phyloP scores from a whole-genome alignment of 176 grass and related monocot genomes.

The Stipa capillata region DNA sequence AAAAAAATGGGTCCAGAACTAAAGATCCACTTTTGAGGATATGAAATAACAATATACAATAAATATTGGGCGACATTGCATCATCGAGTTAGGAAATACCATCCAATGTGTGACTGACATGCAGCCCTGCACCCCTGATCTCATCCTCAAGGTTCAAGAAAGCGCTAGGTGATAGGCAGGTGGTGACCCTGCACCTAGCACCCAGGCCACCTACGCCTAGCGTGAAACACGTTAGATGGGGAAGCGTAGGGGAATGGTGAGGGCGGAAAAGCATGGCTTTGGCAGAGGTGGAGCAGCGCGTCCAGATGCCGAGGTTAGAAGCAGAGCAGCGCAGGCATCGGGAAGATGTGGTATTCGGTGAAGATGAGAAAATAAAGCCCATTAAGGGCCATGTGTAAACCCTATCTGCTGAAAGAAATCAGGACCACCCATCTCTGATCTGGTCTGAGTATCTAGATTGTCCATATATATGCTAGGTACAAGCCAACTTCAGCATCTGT shows the following conservation, averaged over 20 bases:
- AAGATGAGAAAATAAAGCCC: background rate
- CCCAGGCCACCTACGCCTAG: background rate
- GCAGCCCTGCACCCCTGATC: background rate
- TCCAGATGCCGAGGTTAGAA: background rate
- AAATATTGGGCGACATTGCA: background rate
- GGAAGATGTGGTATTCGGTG: background rate
- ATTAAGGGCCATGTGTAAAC: background rate
- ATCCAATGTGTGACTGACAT: background rate
- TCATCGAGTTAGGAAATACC: background rate
- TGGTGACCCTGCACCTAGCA: background rate
- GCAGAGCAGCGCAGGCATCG: background rate
- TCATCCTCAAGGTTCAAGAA: background rate
- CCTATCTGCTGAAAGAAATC: background rate
- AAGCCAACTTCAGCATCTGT: background rate
- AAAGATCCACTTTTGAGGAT: background rate
- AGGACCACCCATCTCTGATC: background rate
- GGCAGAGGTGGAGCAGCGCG: background rate
- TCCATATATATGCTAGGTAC: background rate
- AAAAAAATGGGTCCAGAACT: background rate
- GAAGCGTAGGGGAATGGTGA: no score
- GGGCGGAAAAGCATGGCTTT: background rate
- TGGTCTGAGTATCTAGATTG: background rate
- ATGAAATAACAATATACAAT: background rate
- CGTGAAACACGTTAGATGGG: background rate
- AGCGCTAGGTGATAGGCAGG: background rate